Base-by-base conservation (phyloP, 2,329 filamentous ascomycete genomes). In the Hypoxylon sp. region DNA sequence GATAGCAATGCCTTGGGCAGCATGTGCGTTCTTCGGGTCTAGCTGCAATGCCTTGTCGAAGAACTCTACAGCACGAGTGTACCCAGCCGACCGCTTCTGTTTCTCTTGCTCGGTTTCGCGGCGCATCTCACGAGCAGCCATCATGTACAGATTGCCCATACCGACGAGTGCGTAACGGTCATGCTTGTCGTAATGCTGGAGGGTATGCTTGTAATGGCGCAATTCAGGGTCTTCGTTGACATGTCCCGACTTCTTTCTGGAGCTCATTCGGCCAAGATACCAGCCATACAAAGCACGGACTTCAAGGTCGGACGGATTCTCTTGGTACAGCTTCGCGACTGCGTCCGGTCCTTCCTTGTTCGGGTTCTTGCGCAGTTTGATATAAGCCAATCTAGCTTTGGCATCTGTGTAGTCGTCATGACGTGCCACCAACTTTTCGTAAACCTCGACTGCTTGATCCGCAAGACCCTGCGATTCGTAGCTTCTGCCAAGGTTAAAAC, bases 21-120 rank as follows among this genome's bases (percentile, higher is more conserved):
- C 96, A 76, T 97, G 97, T 0, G 95, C 94, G 71, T 98, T 99
- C 80, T 91, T 93, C 0, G 93, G 89, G 73, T 99, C 95, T n/a
- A 99, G 82, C 67, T 96, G 93, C 20, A 99, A 82, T 4, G 94
- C 94, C 80, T 99, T 99, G 76, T 98, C 95, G 72, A 97, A 99
- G 79, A 99, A 99, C 75, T 99, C 96, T 10, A 98, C 94, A 0
- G 95, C 94, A 70, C 94, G 93, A 75, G 89, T 88, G 75, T 98
- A 99, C 65, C 89, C 90, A 70, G 91, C 91, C 59, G 90, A 91
- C 55, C 94, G 89, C 81, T 96, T 97, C 72, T 97, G 91, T 79
- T 92, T 97, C 63, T 99, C 94, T 62, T 89, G 85, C 7, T 98
- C 95, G 0, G 91, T 91, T 65, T 95, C 92, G 52, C 94, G 89